Base-by-base conservation (phyloP, 2,329 filamentous ascomycete genomes). In the Diaporthe australafricana region DNA sequence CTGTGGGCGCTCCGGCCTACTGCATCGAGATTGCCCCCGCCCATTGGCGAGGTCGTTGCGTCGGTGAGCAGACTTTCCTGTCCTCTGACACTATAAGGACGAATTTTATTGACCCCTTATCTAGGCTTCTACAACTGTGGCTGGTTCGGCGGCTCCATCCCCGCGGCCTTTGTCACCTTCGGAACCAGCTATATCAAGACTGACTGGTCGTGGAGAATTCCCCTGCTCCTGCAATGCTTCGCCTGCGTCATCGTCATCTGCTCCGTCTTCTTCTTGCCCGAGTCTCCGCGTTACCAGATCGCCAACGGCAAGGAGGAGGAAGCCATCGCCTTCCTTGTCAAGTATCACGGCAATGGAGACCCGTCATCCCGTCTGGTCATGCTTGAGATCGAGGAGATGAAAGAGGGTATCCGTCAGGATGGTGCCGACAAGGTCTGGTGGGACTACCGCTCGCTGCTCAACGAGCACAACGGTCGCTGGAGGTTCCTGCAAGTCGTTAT, bases 81-180 rank as follows among this genome's bases (percentile, higher is more conserved):
- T 45, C 35, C 25, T 5, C 30, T 1, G 6, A 7, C 14, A 8
- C 32, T 2, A 8, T 22, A 8, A 27, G 5, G 2, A 52, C 48
- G 1, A 2, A n/a, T n/a, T n/a, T 16, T 14, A 8, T 11, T 48
- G 30, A 17, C 52, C 6, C 3, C n/a, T 30, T 27, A 12, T 35
- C 11, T 25, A 22, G 81, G 82, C 38, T 82, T 88, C 79, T 88
- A 87, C 77, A 88, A 88, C 79, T 87, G 85, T 70, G 86, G 86
- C 68, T 87, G 84, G 84, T 87, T 87, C 67, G 85, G 85, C 50
- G 86, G 86, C 62, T 81, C 83, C 52, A 87, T 88, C 50, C 85
- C 86, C 4, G 86, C 86, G 1, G 84, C 86, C 16, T 81, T 83
- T 45, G 79, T 88, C 45, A 85, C 85, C n/a, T 88, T 83, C 71